Evolutionary conservation across 1,284 basidiomycete genomes (phyloP).

Genomic region (Ceratobasidium theobromae): DNA sequence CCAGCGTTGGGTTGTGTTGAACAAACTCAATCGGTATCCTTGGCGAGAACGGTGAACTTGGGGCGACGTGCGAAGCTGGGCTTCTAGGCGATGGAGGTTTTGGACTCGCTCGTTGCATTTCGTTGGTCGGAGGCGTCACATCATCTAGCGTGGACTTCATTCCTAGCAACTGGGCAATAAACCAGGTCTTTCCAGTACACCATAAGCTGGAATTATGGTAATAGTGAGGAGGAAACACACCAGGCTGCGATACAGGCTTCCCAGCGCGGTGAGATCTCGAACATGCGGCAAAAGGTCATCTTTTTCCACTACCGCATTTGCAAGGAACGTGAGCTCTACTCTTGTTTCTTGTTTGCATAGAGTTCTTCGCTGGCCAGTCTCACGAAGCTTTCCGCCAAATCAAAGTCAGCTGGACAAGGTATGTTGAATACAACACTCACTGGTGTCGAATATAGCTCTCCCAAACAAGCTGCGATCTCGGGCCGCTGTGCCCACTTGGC

Average conservation of each 20-base stretch:
- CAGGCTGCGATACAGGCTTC: constrained; percentile 82
- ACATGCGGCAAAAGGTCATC: constrained; percentile 75
- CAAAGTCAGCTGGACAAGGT: background rate
- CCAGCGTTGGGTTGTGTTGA: constrained; percentile 49
- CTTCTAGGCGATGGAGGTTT: constrained; percentile 15
- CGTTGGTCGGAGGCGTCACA: constrained; percentile 49
- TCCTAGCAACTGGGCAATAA: constrained; percentile 64
- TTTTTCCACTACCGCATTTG: constrained; percentile 54
- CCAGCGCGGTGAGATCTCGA: constrained; percentile 72
- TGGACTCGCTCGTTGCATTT: constrained; percentile 18
- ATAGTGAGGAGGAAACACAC: constrained; percentile 46
- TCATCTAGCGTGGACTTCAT: constrained; percentile 67
- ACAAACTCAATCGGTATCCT: constrained; percentile 45
- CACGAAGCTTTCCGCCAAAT: constrained; percentile 35
- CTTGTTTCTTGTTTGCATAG: constrained; percentile 74
- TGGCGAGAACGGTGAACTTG: constrained; percentile 54
- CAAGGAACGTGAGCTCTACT: constrained; percentile 68
- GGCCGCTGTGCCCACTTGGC: constrained; percentile 85
- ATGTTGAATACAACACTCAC: constrained; percentile 38
- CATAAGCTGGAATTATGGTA: constrained; percentile 8
- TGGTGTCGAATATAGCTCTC: constrained; percentile 43
- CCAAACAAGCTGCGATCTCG: constrained; percentile 72
- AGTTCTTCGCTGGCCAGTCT: constrained; percentile 27
- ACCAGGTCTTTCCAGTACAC: constrained; percentile 65
- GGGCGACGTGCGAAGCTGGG: constrained; percentile 52